Base-by-base conservation (phyloP, 23 red algal genomes). In the Gracilaria caudata region DNA sequence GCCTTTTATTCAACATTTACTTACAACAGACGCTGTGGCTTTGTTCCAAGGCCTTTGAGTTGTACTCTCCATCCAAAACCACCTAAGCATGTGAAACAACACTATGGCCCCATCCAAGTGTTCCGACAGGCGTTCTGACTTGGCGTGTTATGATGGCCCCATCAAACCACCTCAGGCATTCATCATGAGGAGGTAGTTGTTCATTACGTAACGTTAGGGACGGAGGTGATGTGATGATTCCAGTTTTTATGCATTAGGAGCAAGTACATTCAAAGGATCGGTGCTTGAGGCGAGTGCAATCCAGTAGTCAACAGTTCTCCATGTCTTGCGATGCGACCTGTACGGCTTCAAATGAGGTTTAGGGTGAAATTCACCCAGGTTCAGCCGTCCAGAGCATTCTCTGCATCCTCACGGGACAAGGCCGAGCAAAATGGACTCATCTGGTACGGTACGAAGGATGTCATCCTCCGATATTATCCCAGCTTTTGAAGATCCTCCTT, bases 401-500 rank as follows among this genome's bases (percentile, higher is more conserved):
- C 25, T 30, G 58, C 12, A 64, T 24, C 25, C 4, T 64, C 25
- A 37, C 30, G 61, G 61, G 61, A 36, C 61, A 66, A 66, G 61
- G 30, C 2, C 23, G 40, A 75, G 1, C 40, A 49, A 38, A 24
- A 75, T 75, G 70, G 39, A 75, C 21, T 49, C 70, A 46, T 49
- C 70, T 21, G 70, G 43, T 28, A 75, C 39, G 39, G 40, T 75
- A 9, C 3, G 24, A 9, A 30, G 43, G 25, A 46, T 75, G 70
- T 75, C 70, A 47, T 75, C 70, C 20, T 75, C 70, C 38, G 70
- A 75, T 29, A 49, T 75, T 75, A 47, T 46, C 25, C 70, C 70
- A 75, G 70, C 70, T 25, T 86, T 73, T 74, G 82, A 71, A 19
- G 49, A 55, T 26, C 82, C 82, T 51, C 82, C 82, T 33, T 71